Evolutionary conservation across 78 protist genomes (phyloP), one percentile per base, ranked within the genome.

Genomic region (Reticulomyxa filosa): DNA sequence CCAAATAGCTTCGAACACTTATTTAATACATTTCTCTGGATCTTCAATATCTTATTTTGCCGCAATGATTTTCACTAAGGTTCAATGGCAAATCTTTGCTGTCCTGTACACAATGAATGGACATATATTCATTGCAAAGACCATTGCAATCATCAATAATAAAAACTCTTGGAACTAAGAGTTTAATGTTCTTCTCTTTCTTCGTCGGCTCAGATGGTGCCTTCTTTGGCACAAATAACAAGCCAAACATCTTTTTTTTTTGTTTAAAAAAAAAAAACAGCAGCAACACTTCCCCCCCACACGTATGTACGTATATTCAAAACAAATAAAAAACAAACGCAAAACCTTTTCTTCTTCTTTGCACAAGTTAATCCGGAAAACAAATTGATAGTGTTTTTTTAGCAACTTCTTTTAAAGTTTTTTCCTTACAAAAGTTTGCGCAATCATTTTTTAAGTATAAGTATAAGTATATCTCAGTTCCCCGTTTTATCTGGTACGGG

Each of bases 1-100:
- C 10, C 20, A 80, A 97, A 89, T 73, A 97, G 35, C 69, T 94
- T 97, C 33, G 94, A n/a, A 67, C 82, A 74, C 81, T 91, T 92
- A 91, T 89, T 93, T 70, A 93, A 90, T 36, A 97, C 20, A 76
- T 93, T 90, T 90, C 89, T 89, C 67, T 82, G 81, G 82, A 97
- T 94, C 79, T 87, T 90, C 65, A 97, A 83, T 73, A 91, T 86
- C 85, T 85, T 85, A 87, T 80, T 80, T 78, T 90, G 96, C 84
- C 94, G 99, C 64, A 97, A 91, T 57, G 75, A 88, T 85, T 97
- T 98, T 62, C 99, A 95, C 22, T 97, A 92, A 97, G 90, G 94
- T 93, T 94, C 61, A 97, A 82, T 42, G 99, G 98, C 13, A 97
- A 82, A 67, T 97, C 99, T 79, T 94, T 97, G 29, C 89, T 80